Evolutionary conservation across 306 rosid genomes (phyloP).

Genomic region (Vicia sativa): DNA sequence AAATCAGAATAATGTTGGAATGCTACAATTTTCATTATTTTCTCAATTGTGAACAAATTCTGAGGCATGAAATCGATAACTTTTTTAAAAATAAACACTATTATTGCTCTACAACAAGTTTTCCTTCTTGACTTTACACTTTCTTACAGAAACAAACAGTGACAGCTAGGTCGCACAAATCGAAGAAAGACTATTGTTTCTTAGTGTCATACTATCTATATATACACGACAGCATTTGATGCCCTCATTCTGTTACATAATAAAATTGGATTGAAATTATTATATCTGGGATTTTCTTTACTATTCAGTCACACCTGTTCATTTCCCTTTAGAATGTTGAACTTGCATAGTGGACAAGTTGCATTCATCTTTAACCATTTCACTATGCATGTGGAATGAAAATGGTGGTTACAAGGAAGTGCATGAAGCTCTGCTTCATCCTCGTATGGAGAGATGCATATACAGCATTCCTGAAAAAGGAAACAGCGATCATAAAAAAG

Average conservation of each 20-base stretch:
- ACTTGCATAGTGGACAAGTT: constrained; percentile 97
- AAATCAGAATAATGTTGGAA: neutral
- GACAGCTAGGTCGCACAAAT: constrained; percentile 3
- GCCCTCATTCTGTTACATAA: neutral
- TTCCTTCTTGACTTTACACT: neutral
- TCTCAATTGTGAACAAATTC: neutral
- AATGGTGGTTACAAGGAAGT: constrained; percentile 96
- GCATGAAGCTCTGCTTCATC: constrained; percentile 81
- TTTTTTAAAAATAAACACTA: constrained; percentile 5
- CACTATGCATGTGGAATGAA: constrained; percentile 73
- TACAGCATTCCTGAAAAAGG: constrained; percentile 82
- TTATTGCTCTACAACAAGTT: neutral
- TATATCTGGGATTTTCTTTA: constrained; percentile 2
- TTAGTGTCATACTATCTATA: neutral
- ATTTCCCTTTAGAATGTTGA: constrained; percentile 74
- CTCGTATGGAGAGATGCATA: constrained; percentile 84
- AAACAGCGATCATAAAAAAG: neutral
- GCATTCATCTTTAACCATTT: constrained; percentile 98
- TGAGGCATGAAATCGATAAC: neutral
- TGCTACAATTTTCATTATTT: neutral
- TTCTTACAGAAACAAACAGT: constrained; percentile 5
- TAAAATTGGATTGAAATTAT: neutral
- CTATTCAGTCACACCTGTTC: constrained; percentile 57
- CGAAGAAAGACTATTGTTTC: neutral
- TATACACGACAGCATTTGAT: constrained; percentile 2